These are phyloP conservation scores for Penicillium pulvis DNA, from an alignment of 495 filamentous ascomycete genomes.

Conservation along the genomic window DNA sequence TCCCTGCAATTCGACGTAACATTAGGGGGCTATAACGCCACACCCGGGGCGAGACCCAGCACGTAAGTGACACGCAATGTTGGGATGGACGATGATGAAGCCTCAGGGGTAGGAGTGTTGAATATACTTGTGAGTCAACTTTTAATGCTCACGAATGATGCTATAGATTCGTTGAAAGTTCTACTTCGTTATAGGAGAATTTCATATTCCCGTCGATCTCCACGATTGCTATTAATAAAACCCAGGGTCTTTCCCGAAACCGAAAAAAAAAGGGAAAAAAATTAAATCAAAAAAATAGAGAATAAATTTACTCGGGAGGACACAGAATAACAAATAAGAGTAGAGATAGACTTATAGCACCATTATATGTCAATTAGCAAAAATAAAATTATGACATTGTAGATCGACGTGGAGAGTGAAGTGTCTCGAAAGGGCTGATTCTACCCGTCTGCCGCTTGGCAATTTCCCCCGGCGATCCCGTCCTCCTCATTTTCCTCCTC, in stretches of 20 bases:
- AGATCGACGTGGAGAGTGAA: neutral
- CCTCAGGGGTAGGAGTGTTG: neutral
- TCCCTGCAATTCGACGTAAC: neutral
- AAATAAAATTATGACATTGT: neutral
- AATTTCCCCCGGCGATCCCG: constrained; percentile 31
- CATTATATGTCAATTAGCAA: neutral
- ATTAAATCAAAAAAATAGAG: neutral
- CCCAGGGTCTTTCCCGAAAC: neutral
- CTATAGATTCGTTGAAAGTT: neutral
- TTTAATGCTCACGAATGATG: neutral
- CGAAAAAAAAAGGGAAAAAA: neutral
- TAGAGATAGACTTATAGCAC: neutral
- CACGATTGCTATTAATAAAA: neutral
- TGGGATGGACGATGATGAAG: neutral
- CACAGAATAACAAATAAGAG: neutral
- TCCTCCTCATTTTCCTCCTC: constrained; percentile 28
- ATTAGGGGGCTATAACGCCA: constrained; percentile 10
- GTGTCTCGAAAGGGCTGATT: constrained; percentile 8
- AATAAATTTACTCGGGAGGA: neutral
- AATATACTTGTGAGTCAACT: too few species aligned
- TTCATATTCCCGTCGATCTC: neutral
- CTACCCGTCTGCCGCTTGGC: constrained; percentile 21
- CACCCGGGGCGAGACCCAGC: constrained; percentile 11
- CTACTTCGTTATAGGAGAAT: neutral
- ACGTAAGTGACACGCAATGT: constrained; percentile 16